phyloP scores from a whole-genome alignment of 129 eudicot species.

The Chrysanthemum makinoi region DNA sequence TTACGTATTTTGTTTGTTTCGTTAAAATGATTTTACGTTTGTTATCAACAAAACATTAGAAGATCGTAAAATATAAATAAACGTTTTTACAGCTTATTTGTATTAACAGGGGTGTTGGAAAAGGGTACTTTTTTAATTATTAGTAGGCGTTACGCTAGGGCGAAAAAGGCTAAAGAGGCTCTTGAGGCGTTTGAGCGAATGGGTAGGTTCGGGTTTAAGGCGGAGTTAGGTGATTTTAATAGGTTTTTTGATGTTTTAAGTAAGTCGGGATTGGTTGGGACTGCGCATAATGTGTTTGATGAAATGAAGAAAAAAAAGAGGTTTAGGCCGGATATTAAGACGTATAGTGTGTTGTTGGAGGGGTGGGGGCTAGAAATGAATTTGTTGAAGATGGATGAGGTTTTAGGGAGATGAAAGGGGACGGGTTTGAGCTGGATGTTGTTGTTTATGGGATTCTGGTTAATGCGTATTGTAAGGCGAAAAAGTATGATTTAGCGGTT shows the following conservation, averaged over 20 bases:
- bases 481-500: slow-evolving; percentile 54
- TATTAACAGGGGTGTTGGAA: no score
- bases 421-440: slow-evolving; percentile 78
- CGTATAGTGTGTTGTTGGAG: slow-evolving; percentile 71
- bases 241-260: slow-evolving; percentile 64
- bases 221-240: slow-evolving; percentile 61
- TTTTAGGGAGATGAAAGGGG: slow-evolving; percentile 66
- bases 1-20: no score
- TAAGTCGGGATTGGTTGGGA: slow-evolving; percentile 64
- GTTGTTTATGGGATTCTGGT: slow-evolving; percentile 84
- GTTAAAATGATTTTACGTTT: no score
- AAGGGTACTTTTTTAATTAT: slow-evolving; percentile 70
- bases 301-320: slow-evolving; percentile 71
- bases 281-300: slow-evolving; percentile 79
- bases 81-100: no score
- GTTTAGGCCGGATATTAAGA: slow-evolving; percentile 58
- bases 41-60: no score
- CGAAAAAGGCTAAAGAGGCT: slow-evolving; percentile 69
- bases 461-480: slow-evolving; percentile 71
- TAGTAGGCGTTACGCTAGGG: slow-evolving; percentile 72
- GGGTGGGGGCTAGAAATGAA: slow-evolving; percentile 86
- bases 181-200: slow-evolving; percentile 68
- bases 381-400: slow-evolving; percentile 61
- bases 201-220: slow-evolving; percentile 64
- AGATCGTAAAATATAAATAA: no score